Conservation (phyloP, 2,329 filamentous ascomycete species). For the Aspergillus alliaceus region DNA sequence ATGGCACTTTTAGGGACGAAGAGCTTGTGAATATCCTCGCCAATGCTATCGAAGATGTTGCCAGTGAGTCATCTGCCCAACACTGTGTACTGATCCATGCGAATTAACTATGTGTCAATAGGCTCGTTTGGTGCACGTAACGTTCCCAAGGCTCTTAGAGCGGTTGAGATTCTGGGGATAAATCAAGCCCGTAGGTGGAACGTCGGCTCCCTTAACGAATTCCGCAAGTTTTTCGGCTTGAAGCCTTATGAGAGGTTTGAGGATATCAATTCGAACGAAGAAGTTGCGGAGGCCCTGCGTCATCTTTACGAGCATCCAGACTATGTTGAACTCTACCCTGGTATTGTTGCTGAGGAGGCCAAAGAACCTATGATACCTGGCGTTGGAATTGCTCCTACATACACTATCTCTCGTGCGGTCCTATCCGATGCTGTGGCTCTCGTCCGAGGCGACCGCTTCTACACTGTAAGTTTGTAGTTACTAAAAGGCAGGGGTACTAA, state of each 20-base stretch:
- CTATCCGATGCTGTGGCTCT: constrained; percentile 77
- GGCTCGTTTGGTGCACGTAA: constrained; percentile 72
- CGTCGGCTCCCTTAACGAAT: constrained; percentile 77
- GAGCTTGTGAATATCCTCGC: constrained; percentile 71
- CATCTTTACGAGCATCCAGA: constrained; percentile 71
- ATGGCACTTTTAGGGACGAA: constrained; percentile 73
- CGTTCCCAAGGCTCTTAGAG: constrained; percentile 70
- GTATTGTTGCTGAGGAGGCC: constrained; percentile 72
- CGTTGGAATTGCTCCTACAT: constrained; percentile 72
- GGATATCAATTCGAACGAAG: constrained; percentile 77
- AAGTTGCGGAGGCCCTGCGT: constrained; percentile 64
- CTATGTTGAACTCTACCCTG: constrained; percentile 77
- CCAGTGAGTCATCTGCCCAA: constrained; percentile 20
- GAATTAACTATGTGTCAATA: constrained; percentile 7
- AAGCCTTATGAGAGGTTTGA: constrained; percentile 76
- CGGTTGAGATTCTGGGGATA: constrained; percentile 79
- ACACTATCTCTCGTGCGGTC: constrained; percentile 74
- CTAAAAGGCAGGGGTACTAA: constrained; percentile 19
- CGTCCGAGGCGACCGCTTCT: constrained; percentile 75
- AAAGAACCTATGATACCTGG: constrained; percentile 73
- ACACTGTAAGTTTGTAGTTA: constrained; percentile 51
- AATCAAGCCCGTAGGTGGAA: constrained; percentile 76
- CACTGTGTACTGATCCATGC: no score
- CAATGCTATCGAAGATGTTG: constrained; percentile 69
- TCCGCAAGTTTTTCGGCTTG: constrained; percentile 77